Evolutionary conservation across 2,329 filamentous ascomycete genomes (phyloP).

Genomic region (Paecilomyces variotii): DNA sequence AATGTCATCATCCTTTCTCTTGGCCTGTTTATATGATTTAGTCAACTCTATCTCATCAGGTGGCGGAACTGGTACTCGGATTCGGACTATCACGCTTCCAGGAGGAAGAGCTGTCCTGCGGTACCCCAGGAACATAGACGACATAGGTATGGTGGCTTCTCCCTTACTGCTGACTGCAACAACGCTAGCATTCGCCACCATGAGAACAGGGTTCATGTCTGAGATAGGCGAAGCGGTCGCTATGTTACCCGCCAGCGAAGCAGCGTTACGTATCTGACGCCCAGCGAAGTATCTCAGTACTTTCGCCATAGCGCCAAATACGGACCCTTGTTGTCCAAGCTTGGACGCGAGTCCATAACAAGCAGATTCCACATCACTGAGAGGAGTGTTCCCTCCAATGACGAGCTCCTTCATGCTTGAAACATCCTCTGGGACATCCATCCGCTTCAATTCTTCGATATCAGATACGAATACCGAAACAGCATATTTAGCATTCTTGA

Average conservation of each 20-base stretch:
- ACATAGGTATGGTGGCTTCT: constrained; percentile 69
- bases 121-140: constrained; percentile 76
- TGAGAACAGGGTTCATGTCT: constrained; percentile 77
- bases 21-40: constrained; percentile 80
- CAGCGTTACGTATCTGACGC: constrained; percentile 82
- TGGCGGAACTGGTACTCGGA: constrained; percentile 64
- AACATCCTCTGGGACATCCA: constrained; percentile 58
- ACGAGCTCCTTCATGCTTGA: constrained; percentile 47
- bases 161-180: constrained; percentile 61
- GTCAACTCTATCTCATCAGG: constrained; percentile 63
- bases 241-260: constrained; percentile 77
- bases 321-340: constrained; percentile 60
- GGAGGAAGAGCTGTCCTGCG: constrained; percentile 64
- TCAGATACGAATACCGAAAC: constrained; percentile 80
- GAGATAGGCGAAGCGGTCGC: constrained; percentile 84
- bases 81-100: constrained; percentile 68
- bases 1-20: constrained; percentile 86
- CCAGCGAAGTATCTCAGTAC: constrained; percentile 83
- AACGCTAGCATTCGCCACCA: constrained; percentile 67
- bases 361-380: constrained; percentile 74
- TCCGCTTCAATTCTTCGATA: constrained; percentile 70
- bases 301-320: constrained; percentile 74
- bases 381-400: constrained; percentile 72
- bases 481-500: constrained; percentile 77
- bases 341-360: constrained; percentile 62